Conservation (phyloP, 257 asterid species). For the Solanum pinnatisectum region DNA sequence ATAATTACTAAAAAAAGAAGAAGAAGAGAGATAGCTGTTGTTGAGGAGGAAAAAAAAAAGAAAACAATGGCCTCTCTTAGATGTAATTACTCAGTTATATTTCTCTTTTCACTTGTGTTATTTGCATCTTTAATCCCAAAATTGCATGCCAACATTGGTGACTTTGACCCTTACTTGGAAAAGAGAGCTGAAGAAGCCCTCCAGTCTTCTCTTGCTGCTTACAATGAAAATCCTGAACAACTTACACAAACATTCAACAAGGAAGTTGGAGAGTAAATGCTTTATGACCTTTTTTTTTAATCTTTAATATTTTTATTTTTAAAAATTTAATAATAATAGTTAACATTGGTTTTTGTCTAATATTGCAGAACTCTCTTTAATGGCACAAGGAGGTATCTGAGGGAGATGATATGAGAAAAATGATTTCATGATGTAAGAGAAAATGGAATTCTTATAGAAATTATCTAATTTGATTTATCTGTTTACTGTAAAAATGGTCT, state of each 20-base stretch:
- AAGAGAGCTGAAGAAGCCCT: slow-evolving; percentile 35
- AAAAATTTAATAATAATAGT: not conserved
- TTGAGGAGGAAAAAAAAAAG: not conserved
- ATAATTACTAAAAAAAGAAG: not conserved
- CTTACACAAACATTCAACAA: slow-evolving; percentile 32
- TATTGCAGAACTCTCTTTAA: slow-evolving; percentile 1
- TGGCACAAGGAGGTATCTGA: slow-evolving; percentile 22
- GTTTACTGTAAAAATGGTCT: not conserved
- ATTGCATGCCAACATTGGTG: slow-evolving; percentile 27
- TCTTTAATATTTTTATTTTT: not conserved
- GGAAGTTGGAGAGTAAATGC: slow-evolving; percentile 55
- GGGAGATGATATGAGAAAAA: not conserved
- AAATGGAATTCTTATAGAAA: not conserved
- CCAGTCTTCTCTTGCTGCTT: slow-evolving; percentile 34
- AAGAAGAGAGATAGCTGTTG: not conserved
- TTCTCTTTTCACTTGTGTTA: not conserved
- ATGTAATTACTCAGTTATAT: not conserved
- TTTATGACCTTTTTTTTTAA: not conserved
- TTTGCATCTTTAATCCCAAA: slow-evolving; percentile 10
- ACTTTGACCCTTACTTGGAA: slow-evolving; percentile 38
- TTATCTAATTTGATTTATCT: not conserved
- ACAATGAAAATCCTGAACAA: slow-evolving; percentile 42
- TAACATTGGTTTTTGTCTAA: not conserved
- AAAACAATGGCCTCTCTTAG: not conserved
- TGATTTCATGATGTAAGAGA: not conserved